Conservation (phyloP, 352 stramenopile genomes). For the Phytophthora cactorum region DNA sequence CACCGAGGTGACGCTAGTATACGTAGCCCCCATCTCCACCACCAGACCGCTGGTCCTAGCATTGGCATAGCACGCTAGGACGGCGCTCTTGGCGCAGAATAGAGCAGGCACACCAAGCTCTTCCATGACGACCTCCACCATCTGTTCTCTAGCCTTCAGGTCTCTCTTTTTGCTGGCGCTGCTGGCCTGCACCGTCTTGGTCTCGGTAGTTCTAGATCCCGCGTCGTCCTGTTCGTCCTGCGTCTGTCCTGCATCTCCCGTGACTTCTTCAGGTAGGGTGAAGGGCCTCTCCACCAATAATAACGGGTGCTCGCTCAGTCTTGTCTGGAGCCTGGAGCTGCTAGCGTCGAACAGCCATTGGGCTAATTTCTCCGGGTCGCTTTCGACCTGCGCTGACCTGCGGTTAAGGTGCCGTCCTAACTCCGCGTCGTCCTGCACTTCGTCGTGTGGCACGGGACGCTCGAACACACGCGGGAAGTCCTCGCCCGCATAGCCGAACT, state of each 20-base stretch:
- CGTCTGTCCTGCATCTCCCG: constrained; percentile 18
- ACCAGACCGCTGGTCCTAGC: constrained; percentile 81
- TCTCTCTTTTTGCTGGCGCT: constrained; percentile 66
- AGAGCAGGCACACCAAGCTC: constrained; percentile 72
- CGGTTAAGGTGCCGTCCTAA: constrained; percentile 13
- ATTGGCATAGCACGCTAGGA: constrained; percentile 86
- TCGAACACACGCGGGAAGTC: constrained; percentile 86
- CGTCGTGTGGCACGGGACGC: constrained; percentile 30
- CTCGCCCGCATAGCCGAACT: constrained; percentile 89
- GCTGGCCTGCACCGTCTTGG: constrained; percentile 16
- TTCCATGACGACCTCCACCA: constrained; percentile 88
- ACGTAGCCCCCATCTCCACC: constrained; percentile 81
- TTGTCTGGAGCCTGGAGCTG: constrained; percentile 51
- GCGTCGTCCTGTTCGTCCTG: constrained; percentile 31
- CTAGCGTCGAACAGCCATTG: constrained; percentile 78
- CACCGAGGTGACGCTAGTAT: constrained; percentile 78
- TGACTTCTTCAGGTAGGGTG: constrained; percentile 51
- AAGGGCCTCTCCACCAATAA: constrained; percentile 76
- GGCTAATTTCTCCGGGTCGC: constrained; percentile 59
- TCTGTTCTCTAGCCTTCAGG: constrained; percentile 55
- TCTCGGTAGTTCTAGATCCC: constrained; percentile 4
- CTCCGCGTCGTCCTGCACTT: constrained; percentile 28
- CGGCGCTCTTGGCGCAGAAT: constrained; percentile 84
- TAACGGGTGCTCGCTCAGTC: constrained; percentile 68
- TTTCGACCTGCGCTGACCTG: constrained; percentile 56